Percentiles rank a stretch among this genome's conserved stretches.
phyloP scores from a whole-genome alignment of 805 yeast genomes.

The Yamadazyma akitaensis region DNA sequence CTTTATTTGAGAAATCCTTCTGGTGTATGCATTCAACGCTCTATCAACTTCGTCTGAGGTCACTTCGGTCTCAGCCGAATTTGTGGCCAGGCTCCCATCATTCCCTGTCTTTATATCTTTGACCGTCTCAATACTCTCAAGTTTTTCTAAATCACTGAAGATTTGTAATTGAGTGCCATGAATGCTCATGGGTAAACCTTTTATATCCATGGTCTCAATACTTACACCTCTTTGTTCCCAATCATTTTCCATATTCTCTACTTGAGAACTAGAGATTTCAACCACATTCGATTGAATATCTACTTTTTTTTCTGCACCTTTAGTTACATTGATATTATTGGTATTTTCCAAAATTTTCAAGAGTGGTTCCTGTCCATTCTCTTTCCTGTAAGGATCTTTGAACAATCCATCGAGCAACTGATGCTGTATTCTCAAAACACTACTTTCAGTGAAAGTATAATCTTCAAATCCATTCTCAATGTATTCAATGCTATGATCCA shows the following conservation, averaged over 20 bases:
- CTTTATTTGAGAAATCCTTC: background rate
- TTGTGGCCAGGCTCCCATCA: background rate
- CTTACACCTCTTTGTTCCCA: background rate
- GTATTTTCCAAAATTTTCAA: background rate
- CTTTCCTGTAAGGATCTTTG: background rate
- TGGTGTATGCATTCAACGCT: background rate
- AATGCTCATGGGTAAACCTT: background rate
- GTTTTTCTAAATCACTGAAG: background rate
- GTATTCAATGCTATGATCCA: slow-evolving; percentile 1
- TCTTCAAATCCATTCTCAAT: slow-evolving; percentile 11
- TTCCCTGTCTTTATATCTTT: background rate
- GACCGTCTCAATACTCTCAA: background rate
- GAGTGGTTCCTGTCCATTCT: background rate
- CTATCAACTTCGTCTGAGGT: background rate
- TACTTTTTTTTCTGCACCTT: background rate
- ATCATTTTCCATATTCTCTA: background rate
- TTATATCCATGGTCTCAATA: background rate
- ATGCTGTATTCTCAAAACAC: background rate
- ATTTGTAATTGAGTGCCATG: background rate
- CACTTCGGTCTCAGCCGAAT: background rate
- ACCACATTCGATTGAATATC: background rate
- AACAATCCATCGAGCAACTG: background rate
- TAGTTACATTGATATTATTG: background rate
- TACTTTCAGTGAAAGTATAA: background rate
- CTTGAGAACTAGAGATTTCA: background rate